phyloP scores from a whole-genome alignment of 129 eudicot species.

The Flaveria linearis region DNA sequence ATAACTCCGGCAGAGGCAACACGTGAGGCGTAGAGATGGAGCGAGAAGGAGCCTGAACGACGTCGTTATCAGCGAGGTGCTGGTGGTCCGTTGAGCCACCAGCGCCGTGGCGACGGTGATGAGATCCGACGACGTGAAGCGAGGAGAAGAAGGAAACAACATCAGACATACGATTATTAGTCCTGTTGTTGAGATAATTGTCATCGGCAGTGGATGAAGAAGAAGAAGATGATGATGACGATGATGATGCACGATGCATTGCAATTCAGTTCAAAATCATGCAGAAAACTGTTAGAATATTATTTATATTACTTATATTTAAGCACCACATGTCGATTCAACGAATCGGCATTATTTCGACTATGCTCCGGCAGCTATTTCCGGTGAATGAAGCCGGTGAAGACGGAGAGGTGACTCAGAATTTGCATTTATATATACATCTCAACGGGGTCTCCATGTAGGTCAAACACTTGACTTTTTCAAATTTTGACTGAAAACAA shows the following conservation, averaged over 20 bases:
- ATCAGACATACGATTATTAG: background rate
- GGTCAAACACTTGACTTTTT: constrained; percentile 22
- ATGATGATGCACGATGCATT: constrained; percentile 59
- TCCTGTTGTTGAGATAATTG: background rate
- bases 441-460: background rate
- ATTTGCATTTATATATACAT: background rate
- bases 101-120: background rate
- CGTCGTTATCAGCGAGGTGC: constrained; percentile 11
- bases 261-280: background rate
- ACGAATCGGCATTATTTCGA: background rate
- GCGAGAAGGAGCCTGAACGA: background rate
- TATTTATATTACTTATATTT: too few species aligned
- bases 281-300: background rate
- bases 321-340: background rate
- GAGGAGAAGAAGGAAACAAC: background rate
- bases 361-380: background rate
- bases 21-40: constrained; percentile 33
- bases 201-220: background rate
- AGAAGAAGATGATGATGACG: background rate
- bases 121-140: constrained; percentile 18
- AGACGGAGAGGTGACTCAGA: background rate
- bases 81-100: background rate
- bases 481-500: background rate
- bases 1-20: constrained; percentile 62
- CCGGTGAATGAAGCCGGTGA: constrained; percentile 13